phyloP scores from a whole-genome alignment of 257 asterid genomes.

The Nicotiana noctiflora region DNA sequence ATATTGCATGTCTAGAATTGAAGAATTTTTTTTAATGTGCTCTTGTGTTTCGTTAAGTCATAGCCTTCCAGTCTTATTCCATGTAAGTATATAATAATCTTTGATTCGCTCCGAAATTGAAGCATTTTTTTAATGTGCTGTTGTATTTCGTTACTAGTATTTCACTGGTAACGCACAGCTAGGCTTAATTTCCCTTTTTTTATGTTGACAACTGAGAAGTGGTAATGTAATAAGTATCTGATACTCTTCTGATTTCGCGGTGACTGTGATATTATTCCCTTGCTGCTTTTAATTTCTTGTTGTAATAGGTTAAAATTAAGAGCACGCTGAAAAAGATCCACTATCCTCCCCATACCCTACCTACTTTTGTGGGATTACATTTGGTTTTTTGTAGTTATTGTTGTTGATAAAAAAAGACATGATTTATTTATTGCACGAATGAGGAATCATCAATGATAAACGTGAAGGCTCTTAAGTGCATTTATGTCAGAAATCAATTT shows the following conservation, averaged over 20 bases:
- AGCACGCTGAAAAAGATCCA: background rate
- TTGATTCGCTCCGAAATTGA: background rate
- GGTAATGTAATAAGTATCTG: background rate
- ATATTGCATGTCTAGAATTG: background rate
- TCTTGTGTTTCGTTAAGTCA: too few relatives aligned
- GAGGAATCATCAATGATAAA: background rate
- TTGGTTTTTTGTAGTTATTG: too few relatives aligned
- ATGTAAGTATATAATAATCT: too few relatives aligned
- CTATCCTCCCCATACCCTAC: too few relatives aligned
- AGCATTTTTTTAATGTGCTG: background rate
- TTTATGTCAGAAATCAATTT: background rate
- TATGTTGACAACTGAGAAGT: too few relatives aligned
- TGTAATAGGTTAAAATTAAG: background rate
- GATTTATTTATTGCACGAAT: background rate
- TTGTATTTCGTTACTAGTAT: background rate
- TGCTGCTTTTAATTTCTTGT: background rate
- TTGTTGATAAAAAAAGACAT: background rate
- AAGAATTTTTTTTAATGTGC: too few relatives aligned
- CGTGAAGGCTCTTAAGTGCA: background rate
- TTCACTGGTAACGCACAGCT: background rate
- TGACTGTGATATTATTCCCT: too few relatives aligned
- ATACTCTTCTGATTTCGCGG: background rate
- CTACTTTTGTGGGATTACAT: too few relatives aligned
- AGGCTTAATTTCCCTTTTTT: background rate
- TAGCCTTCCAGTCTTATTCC: background rate